Base-by-base conservation (phyloP, 139 green algal species). In the Deuterostichococcus epilithicus region DNA sequence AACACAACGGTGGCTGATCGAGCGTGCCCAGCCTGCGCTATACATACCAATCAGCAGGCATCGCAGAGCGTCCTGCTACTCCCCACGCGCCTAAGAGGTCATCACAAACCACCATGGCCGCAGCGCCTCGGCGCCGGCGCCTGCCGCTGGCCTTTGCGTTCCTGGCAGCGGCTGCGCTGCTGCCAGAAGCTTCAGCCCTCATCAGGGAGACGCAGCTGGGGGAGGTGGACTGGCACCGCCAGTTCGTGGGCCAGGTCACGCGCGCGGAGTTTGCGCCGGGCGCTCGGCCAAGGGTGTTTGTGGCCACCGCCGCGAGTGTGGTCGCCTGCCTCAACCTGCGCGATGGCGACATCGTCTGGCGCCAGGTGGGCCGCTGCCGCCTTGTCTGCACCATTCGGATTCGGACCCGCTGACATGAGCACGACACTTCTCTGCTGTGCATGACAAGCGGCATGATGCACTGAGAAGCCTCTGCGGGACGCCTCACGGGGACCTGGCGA, bases 151-250 rank as follows among this genome's bases (percentile, higher is more conserved):
- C 36, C 10, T 5, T 52, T 8, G 68, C 36, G 44, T 30, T n/a
- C 10, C 34, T 73, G 28, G 36, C 34, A 22, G 66, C 45, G 22
- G 90, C 77, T 0, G 42, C 42, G 10, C 42, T 52, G 42, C 42
- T 13, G 42, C 42, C 42, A 13, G 42, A 8, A 8, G 42, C n/a
- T n/a, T n/a, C 42, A 8, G 42, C 42, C 8, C 42, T 52, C 10
- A 65, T 95, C 13, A 91, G 80, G 47, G 83, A 91, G 75, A 90
- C 94, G 65, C 90, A 96, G 37, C 85, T 84, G 15, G 90, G 86
- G 0, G 84, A 88, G 23, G 85, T 87, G 47, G 88, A 94, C 73
- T 97, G 92, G 92, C 86, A 91, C 67, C 81, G 81, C 44, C 76
- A 89, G n/a, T 74, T 89, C 60, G 74, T 97, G 0, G 92, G 92